Percentiles rank a stretch among this genome's conserved stretches.
Evolutionary conservation across 306 rosid genomes (phyloP).

Genomic region (Fragaria ananassa): DNA sequence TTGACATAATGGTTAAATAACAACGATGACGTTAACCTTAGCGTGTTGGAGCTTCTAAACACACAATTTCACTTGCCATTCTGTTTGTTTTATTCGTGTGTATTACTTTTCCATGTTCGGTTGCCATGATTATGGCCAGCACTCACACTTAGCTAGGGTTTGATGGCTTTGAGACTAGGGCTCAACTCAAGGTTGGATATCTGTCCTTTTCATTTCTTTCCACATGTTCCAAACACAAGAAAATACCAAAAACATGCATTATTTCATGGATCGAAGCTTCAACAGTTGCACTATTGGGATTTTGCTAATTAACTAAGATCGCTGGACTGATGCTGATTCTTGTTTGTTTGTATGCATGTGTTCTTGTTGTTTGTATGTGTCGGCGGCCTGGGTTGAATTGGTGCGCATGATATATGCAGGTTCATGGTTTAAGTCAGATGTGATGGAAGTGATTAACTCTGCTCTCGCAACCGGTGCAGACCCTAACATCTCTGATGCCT

Average conservation of each 20-base stretch:
- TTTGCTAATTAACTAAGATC: not conserved
- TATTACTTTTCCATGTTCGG: not conserved
- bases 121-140: not conserved
- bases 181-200: too few species aligned
- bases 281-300: not conserved
- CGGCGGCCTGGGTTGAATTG: not conserved
- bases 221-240: not conserved
- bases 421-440: constrained; percentile 28
- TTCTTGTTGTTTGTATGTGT: not conserved
- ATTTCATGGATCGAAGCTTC: not conserved
- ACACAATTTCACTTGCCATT: not conserved
- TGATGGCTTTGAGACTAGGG: not conserved
- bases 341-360: not conserved
- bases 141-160: not conserved
- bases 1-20: not conserved
- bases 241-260: not conserved
- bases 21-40: not conserved
- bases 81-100: not conserved
- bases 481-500: constrained; percentile 30
- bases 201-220: not conserved
- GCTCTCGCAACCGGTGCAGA: constrained; percentile 24
- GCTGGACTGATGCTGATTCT: not conserved
- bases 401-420: not conserved
- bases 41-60: not conserved
- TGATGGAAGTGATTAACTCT: constrained; percentile 16